Conservation (phyloP, 2,329 filamentous ascomycete genomes). For the Bipolaris cookei region DNA sequence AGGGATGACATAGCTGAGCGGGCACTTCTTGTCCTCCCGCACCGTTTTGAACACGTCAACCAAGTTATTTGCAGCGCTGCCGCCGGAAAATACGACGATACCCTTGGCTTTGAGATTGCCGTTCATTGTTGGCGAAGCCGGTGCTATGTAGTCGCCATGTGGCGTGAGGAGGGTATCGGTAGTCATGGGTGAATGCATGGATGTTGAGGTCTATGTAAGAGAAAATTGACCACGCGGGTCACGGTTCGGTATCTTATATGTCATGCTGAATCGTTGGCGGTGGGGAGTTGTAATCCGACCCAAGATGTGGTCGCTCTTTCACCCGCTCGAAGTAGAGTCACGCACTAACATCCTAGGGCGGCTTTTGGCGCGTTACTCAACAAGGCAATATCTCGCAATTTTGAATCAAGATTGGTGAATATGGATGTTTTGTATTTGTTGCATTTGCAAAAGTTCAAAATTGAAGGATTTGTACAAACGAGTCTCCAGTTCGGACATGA, state of each 20-base stretch:
- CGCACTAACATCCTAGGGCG: constrained; percentile 29
- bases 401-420: neutral
- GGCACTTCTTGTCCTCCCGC: constrained; percentile 67
- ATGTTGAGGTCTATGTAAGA: neutral
- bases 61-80: constrained; percentile 91
- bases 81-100: constrained; percentile 88
- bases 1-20: constrained; percentile 85
- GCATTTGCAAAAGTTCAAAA: constrained; percentile 18
- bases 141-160: constrained; percentile 23
- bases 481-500: constrained; percentile 40
- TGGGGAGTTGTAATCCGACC: constrained; percentile 29
- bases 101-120: constrained; percentile 52
- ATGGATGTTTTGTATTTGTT: constrained; percentile 1
- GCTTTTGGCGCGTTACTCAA: constrained; percentile 23
- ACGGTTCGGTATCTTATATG: constrained; percentile 18
- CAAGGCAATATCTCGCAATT: constrained; percentile 40
- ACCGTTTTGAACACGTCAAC: constrained; percentile 83
- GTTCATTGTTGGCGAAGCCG: constrained; percentile 29
- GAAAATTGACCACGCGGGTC: constrained; percentile 24
- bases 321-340: constrained; percentile 31
- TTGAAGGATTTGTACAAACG: constrained; percentile 42
- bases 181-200: constrained; percentile 23
- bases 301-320: constrained; percentile 21
- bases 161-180: constrained; percentile 25
- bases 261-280: constrained; percentile 22